A percentile compares a stretch with the other conserved stretches of the same genome.
These are phyloP conservation scores for Cladosporium colombiae DNA, from an alignment of 2,329 filamentous ascomycete species.

Conservation along the genomic window DNA sequence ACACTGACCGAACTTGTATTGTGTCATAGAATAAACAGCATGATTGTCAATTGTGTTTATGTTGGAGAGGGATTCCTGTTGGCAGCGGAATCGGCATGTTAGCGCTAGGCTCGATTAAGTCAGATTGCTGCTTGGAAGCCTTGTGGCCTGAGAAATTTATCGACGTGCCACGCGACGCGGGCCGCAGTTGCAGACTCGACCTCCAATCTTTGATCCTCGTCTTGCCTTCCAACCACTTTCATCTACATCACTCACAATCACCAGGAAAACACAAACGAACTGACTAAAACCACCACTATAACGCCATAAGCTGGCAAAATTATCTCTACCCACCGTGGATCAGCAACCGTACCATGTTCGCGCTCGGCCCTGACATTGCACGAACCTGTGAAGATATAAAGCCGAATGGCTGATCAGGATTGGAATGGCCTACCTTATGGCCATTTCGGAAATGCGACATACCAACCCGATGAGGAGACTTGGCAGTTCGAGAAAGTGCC, in stretches of 20 bases:
- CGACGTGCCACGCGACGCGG: constrained; percentile 4
- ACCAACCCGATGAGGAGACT: constrained; percentile 47
- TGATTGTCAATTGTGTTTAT: neutral
- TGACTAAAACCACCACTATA: neutral
- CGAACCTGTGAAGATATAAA: constrained; percentile 31
- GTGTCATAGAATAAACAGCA: neutral
- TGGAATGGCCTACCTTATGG: constrained; percentile 54
- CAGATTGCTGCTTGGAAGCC: neutral
- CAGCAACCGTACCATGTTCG: constrained; percentile 17
- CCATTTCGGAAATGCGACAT: constrained; percentile 54
- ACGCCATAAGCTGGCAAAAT: neutral
- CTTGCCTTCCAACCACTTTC: neutral
- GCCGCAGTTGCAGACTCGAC: constrained; percentile 4
- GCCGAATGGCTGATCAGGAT: constrained; percentile 59
- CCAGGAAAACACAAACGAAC: neutral
- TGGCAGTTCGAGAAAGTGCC: constrained; percentile 43
- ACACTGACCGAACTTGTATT: too few relatives aligned
- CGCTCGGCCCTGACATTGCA: constrained; percentile 1
- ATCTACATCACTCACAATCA: neutral
- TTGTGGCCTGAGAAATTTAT: neutral
- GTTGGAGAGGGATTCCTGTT: neutral
- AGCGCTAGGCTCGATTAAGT: neutral
- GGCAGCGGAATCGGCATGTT: neutral
- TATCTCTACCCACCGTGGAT: constrained; percentile 10
- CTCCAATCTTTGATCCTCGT: neutral